Evolutionary conservation across 257 asterid genomes (phyloP), one percentile per base, ranked within the genome.

Genomic region (Rhazya stricta): DNA sequence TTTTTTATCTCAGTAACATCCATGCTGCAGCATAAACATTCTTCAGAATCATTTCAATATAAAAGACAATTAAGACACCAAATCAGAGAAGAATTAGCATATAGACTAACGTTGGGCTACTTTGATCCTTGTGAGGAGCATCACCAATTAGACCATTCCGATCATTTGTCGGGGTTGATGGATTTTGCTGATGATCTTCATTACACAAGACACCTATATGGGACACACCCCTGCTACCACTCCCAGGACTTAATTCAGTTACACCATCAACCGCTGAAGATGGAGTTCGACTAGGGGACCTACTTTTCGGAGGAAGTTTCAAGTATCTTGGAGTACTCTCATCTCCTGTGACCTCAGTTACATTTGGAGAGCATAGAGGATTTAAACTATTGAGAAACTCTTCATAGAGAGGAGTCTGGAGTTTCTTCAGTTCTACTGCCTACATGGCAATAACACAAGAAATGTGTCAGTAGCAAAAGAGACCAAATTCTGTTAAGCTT

Each of bases 221-320:
- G 56, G 87, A 81, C 16, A 72, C 66, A 2, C 69, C 67, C 73
- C 77, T 81, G 56, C 76, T 63, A 66, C 76, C 68, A 72, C 88
- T 84, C 25, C 85, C 82, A 11, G 88, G 86, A 73, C 88, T 84
- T 71, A 81, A 66, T 73, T 77, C 79, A 74, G 67, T 61, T 16
- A 67, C 73, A 53, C 36, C 30, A 23, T 77, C 81, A 62, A 77
- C 74, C 67, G 74, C 78, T 32, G 82, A 54, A 37, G 81, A 72
- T 1, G 82, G 82, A 67, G 77, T 82, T 74, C n/a, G 80, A 67
- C 80, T 77, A 39, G 88, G 86, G 58, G 88, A 84, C 79, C 82
- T 73, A 74, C 82, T 84, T 73, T 82, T 84, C 9, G 84, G 86
- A 70, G 88, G 88, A 69, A 84, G 69, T 72, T 80, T 81, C 79